phyloP scores from a whole-genome alignment of 75 land plant genomes.

The Picea sitchensis region DNA sequence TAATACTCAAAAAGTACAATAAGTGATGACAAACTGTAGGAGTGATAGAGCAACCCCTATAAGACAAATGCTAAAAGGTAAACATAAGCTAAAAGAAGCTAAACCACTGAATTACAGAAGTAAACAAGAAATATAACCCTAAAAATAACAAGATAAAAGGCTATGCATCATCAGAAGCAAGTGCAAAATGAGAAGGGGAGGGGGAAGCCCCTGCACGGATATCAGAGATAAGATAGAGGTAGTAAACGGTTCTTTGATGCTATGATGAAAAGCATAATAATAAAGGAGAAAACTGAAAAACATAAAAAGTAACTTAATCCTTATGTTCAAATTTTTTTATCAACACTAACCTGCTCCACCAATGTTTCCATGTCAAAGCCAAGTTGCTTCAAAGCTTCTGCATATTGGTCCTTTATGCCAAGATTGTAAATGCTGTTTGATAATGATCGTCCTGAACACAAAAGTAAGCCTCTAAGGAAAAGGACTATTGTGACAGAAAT shows the following conservation, averaged over 20 bases:
- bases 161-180: too few relatives aligned
- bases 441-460: constrained; percentile 58
- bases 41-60: too few relatives aligned
- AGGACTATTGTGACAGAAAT: background rate
- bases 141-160: too few relatives aligned
- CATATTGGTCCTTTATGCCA: constrained; percentile 68
- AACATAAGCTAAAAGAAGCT: too few relatives aligned
- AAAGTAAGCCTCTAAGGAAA: background rate
- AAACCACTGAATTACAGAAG: too few relatives aligned
- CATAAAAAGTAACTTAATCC: background rate
- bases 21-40: too few relatives aligned
- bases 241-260: background rate
- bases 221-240: background rate
- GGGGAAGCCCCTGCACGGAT: too few relatives aligned
- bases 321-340: background rate
- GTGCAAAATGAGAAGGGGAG: too few relatives aligned
- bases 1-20: too few relatives aligned
- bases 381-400: constrained; percentile 62
- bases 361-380: constrained; percentile 76
- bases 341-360: constrained; percentile 59
- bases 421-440: constrained; percentile 67
- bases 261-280: background rate
- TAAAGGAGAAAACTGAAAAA: background rate
- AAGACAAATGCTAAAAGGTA: too few relatives aligned
- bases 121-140: too few relatives aligned